Evolutionary conservation across 2,329 filamentous ascomycete species (phyloP).

Genomic region (Verticillium isaacii): DNA sequence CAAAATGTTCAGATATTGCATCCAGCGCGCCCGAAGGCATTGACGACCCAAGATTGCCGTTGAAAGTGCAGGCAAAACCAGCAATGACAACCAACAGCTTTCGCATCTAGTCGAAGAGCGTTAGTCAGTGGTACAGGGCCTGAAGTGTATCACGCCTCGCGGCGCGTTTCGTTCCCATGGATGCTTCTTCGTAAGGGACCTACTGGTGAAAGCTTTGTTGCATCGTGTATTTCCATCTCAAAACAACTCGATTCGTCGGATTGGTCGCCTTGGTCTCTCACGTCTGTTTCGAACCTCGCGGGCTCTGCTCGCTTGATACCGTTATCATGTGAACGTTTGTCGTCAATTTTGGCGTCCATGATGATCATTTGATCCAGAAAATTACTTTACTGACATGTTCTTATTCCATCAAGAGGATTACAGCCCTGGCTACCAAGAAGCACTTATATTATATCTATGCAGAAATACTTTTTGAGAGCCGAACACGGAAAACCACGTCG

Average conservation of each 20-base stretch:
- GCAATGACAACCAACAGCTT: conserved; percentile 28
- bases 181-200: background rate
- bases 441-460: too few species aligned
- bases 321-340: background rate
- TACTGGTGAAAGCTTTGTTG: conserved; percentile 25
- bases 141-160: background rate
- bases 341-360: too few species aligned
- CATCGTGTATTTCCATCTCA: conserved; percentile 13
- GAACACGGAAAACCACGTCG: too few species aligned
- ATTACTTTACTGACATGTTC: too few species aligned
- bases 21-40: conserved; percentile 60
- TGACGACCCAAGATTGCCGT: conserved; percentile 62
- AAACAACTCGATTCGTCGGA: conserved; percentile 7
- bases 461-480: too few species aligned
- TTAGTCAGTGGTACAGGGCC: background rate
- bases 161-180: too few species aligned
- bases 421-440: too few species aligned
- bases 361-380: too few species aligned
- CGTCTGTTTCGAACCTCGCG: background rate
- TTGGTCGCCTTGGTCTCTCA: conserved; percentile 10
- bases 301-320: background rate
- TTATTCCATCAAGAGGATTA: too few species aligned
- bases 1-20: conserved; percentile 53
- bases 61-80: conserved; percentile 48
- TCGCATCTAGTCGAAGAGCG: conserved; percentile 10